These are phyloP conservation scores for Durotheca rogersii DNA, from an alignment of 495 filamentous ascomycete species.

Conservation along the genomic window DNA sequence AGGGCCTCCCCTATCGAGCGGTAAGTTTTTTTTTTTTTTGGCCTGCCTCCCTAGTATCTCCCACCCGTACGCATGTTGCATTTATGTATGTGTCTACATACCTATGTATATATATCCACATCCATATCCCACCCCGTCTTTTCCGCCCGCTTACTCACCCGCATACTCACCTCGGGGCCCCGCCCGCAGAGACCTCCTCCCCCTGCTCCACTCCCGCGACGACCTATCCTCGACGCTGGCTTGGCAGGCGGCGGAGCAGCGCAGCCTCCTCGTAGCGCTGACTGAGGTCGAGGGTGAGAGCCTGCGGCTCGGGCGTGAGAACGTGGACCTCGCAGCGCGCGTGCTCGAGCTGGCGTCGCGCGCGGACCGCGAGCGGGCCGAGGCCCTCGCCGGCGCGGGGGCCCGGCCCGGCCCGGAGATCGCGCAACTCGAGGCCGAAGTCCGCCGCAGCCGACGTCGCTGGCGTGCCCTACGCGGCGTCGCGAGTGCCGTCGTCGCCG, in stretches of 20 bases:
- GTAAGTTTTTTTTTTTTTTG: conserved; percentile 44
- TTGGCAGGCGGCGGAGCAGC: conserved; percentile 54
- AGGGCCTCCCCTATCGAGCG: conserved; percentile 65
- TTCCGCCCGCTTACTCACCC: too few relatives aligned
- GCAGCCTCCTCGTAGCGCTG: conserved; percentile 49
- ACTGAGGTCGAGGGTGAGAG: conserved; percentile 57
- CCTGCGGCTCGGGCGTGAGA: conserved; percentile 55
- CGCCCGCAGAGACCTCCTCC: conserved; percentile 62
- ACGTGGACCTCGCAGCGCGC: conserved; percentile 60
- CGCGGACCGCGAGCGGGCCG: conserved; percentile 51
- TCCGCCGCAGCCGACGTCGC: conserved; percentile 57
- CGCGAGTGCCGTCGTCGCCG: conserved; percentile 71
- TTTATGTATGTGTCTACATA: too few relatives aligned
- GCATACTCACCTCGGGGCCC: too few relatives aligned
- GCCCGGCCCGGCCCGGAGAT: conserved; percentile 56
- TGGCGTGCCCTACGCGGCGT: conserved; percentile 77
- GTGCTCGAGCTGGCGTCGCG: conserved; percentile 62
- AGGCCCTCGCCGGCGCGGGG: conserved; percentile 48
- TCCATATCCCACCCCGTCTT: conserved; percentile 9
- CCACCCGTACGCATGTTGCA: not conserved
- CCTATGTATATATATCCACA: too few relatives aligned
- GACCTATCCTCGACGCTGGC: conserved; percentile 60
- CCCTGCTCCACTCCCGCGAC: conserved; percentile 67
- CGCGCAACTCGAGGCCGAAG: conserved; percentile 54
- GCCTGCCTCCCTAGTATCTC: conserved; percentile 1